Evolutionary conservation across 1,284 basidiomycete genomes (phyloP), one percentile per base, ranked within the genome.

Genomic region (Calocybe gambosa): DNA sequence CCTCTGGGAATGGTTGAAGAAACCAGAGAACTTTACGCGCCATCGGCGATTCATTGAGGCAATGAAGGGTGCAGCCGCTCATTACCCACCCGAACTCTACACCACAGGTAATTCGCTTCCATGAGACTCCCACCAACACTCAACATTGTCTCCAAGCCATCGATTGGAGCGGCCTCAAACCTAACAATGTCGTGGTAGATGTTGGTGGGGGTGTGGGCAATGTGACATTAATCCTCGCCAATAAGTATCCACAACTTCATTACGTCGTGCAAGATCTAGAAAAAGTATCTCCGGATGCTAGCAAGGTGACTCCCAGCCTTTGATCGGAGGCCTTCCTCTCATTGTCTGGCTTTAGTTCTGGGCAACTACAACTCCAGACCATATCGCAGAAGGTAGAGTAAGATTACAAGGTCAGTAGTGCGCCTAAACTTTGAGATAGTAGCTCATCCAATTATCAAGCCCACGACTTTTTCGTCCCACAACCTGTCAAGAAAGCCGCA

Each of bases 381-480:
- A 33, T 8, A 25, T 49, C 13, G 10, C 37, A 12, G 43, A 10
- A 12, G 44, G 44, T 9, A 35, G 18, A 20, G 42, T 53, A 8
- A 43, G 16, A n/a, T 20, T 49, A 0, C 44, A 53, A 39, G 46
- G 51, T 47, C 10, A 3, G 37, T 15, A 31, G 20, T n/a, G n/a
- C 6, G 23, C 21, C 25, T 9, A 29, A 1, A 13, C 20, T 50
- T 10, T 12, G n/a, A 28, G 13, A 29, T 28, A 34, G 10, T 8
- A 19, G 33, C 21, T 36, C 18, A 13, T 19, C 23, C 34, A 15
- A 19, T 34, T 6, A 5, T 13, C 2, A 34, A 67, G 64, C 43
- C 6, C 65, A 68, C 38, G 51, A 62, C 48, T 68, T 68, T 51
- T 65, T 68, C 52, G 40, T 40, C 0, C 56, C 61, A 2, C 66